Base-by-base conservation (phyloP, 2,329 filamentous ascomycete genomes). In the Aspergillus brunneoviolaceus region DNA sequence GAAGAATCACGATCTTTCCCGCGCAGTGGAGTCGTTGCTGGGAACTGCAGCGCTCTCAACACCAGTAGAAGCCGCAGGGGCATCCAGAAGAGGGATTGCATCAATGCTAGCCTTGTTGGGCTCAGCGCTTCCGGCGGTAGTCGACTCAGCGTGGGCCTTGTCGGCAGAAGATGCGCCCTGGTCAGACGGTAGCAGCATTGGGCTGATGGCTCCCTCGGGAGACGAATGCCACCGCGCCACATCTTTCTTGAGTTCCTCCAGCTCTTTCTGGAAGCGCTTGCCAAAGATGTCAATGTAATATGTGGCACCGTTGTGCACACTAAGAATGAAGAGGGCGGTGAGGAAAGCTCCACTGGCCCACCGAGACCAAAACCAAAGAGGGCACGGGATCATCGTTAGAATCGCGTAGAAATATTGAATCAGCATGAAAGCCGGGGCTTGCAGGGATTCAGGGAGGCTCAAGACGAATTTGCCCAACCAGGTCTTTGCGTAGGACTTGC, bases 271-370 rank as follows among this genome's bases (percentile, higher is more conserved):
- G 82, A 99, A 98, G 2, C 93, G 87, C 70, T 91, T 96, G 57
- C 96, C 95, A 74, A 98, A 99, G 1, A 98, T 91, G 69, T 99
- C 95, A 71, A 99, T 98, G 77, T 99, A 99, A 76, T 90, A 99
- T 0, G 93, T 98, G 19, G 95, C 92, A 33, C 95, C 95, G 69
- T 99, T 99, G 80, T 97, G 96, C 58, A 97, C 89, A 68, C 91
- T 96, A 92, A 93, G 97, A 49, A 87, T 83, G 72, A 99, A 98
- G n/a, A 99, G 87, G 2, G 85, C 79, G 57, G 89, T 81, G 50
- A 99, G 81, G 77, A 97, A 99, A 0, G 75, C 66, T 2, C 88
- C 87, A 47, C 90, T 95, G 0, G 91, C 88, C 84, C 88, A 91
- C 49, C 89, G 87, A 72, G 88, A 95, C 82, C 90, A 90, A 77